Conservation (phyloP, 345 rosid genomes). For the Aethionema arabicum region DNA sequence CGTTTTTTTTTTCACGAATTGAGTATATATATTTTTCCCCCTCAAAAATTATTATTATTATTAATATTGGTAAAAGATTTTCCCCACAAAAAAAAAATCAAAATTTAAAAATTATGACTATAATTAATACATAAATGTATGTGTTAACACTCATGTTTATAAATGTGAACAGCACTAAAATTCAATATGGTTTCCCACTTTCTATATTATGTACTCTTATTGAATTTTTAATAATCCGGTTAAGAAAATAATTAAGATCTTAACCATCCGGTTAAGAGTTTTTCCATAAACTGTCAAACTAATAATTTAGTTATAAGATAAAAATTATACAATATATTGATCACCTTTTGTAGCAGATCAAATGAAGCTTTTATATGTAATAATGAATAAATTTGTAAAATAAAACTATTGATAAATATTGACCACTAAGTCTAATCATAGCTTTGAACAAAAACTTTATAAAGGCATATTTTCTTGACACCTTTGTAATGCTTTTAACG, state of each 20-base stretch:
- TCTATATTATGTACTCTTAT: constrained; percentile 12
- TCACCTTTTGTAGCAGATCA: background rate
- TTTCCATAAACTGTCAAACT: constrained; percentile 10
- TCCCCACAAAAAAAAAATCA: too few relatives aligned
- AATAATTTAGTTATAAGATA: background rate
- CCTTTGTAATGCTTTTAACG: constrained; percentile 46
- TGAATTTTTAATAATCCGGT: background rate
- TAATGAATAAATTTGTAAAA: background rate
- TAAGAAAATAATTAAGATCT: background rate
- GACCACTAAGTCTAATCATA: constrained; percentile 25
- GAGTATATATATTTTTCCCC: too few relatives aligned
- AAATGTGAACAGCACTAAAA: constrained; percentile 36
- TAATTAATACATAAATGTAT: too few relatives aligned
- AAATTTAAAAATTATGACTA: too few relatives aligned
- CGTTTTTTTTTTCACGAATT: too few relatives aligned
- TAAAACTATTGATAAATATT: constrained; percentile 1
- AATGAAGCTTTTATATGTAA: background rate
- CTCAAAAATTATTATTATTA: too few relatives aligned
- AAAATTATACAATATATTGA: background rate
- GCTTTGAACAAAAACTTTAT: constrained; percentile 39
- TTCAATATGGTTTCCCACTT: constrained; percentile 27
- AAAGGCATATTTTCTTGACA: constrained; percentile 22
- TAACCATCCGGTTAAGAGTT: background rate
- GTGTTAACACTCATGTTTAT: constrained; percentile 10
- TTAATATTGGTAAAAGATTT: too few relatives aligned